Conservation (phyloP, 495 filamentous ascomycete species). For the Niebla homalea region DNA sequence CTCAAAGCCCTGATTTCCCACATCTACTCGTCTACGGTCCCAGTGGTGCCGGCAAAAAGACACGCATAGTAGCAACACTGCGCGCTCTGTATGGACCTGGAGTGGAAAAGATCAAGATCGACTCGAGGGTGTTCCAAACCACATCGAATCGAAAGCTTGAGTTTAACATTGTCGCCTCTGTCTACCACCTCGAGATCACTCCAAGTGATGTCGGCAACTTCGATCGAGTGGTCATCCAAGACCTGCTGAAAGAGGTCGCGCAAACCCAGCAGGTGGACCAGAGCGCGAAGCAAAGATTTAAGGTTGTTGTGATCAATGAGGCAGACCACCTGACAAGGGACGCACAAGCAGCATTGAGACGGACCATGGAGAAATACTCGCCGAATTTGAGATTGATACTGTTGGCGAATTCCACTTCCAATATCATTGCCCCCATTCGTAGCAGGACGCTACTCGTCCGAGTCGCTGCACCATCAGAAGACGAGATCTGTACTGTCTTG, state of each 20-base stretch:
- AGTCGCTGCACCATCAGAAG: slow-evolving; percentile 77
- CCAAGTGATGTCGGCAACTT: slow-evolving; percentile 95
- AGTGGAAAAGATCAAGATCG: slow-evolving; percentile 95
- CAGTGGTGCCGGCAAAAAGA: slow-evolving; percentile 94
- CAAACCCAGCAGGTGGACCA: slow-evolving; percentile 97
- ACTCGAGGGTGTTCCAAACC: slow-evolving; percentile 89
- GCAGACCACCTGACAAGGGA: slow-evolving; percentile 91
- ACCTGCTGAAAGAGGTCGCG: slow-evolving; percentile 91
- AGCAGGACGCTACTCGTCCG: slow-evolving; percentile 79
- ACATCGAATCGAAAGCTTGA: slow-evolving; percentile 91
- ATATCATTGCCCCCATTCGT: slow-evolving; percentile 94
- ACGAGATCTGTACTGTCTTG: slow-evolving; percentile 69
- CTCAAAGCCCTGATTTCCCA: slow-evolving; percentile 91
- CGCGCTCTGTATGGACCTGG: slow-evolving; percentile 86
- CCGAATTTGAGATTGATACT: slow-evolving; percentile 86
- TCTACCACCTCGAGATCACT: slow-evolving; percentile 97
- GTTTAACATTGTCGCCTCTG: slow-evolving; percentile 92
- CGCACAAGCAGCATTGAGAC: slow-evolving; percentile 85
- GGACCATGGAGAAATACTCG: slow-evolving; percentile 99
- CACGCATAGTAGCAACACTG: slow-evolving; percentile 82
- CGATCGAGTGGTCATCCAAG: slow-evolving; percentile 89
- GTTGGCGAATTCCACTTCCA: slow-evolving; percentile 85
- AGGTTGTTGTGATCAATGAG: slow-evolving; percentile 98
- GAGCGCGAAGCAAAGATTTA: slow-evolving; percentile 79
- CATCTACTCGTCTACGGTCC: slow-evolving; percentile 95